These are phyloP conservation scores for Elongisporangium undulatum DNA, from an alignment of 352 stramenopile species.

Conservation along the genomic window DNA sequence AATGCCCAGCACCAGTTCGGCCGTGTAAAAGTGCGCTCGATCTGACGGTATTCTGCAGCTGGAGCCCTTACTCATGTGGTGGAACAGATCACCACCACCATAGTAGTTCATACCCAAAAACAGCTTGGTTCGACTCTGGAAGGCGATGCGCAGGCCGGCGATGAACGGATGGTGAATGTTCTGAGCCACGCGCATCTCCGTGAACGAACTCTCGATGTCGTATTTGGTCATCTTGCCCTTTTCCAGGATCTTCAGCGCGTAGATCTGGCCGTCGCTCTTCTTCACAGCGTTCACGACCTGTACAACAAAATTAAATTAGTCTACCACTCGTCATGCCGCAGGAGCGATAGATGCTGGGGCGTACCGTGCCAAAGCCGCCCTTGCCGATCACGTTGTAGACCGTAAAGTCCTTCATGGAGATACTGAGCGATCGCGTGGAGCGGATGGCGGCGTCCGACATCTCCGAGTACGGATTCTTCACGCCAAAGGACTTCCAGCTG, in stretches of 20 bases:
- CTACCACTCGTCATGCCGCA: background rate
- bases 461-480: conserved; percentile 79
- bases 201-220: conserved; percentile 87
- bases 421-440: conserved; percentile 81
- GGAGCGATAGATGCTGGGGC: background rate
- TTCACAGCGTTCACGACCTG: conserved; percentile 87
- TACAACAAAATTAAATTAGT: background rate
- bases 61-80: conserved; percentile 89
- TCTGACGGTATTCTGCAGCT: conserved; percentile 79
- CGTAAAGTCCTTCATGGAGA: conserved; percentile 88
- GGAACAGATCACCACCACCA: conserved; percentile 78
- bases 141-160: conserved; percentile 77
- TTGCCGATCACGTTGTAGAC: conserved; percentile 90
- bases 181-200: conserved; percentile 85
- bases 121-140: conserved; percentile 84
- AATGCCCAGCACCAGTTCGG: conserved; percentile 91
- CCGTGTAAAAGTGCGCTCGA: conserved; percentile 90
- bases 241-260: conserved; percentile 89
- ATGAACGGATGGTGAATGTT: conserved; percentile 90
- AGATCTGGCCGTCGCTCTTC: conserved; percentile 88
- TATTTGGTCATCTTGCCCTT: conserved; percentile 90
- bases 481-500: conserved; percentile 76
- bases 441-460: conserved; percentile 72
- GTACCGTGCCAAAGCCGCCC: conserved; percentile 75
- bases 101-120: conserved; percentile 90